Percentiles rank a stretch among this genome's conserved stretches.
phyloP scores from a whole-genome alignment of 805 yeast genomes.

The Starmerella floricola region DNA sequence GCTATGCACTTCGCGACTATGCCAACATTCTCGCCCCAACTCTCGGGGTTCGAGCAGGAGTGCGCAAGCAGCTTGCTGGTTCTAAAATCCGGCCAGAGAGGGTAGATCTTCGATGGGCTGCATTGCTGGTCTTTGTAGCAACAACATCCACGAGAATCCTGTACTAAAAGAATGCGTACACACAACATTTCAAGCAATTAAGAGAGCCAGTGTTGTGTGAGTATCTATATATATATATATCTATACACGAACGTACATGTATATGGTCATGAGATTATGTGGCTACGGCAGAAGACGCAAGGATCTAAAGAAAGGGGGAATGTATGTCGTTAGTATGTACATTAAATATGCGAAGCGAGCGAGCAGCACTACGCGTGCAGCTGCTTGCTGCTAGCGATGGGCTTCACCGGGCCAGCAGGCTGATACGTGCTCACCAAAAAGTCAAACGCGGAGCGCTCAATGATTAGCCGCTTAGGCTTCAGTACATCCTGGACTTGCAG shows the following conservation, averaged over 20 bases:
- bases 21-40: slow-evolving; percentile 15
- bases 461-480: slow-evolving; percentile 61
- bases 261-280: too few species aligned
- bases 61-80: slow-evolving; percentile 29
- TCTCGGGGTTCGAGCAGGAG: slow-evolving; percentile 24
- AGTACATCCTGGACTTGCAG: slow-evolving; percentile 74
- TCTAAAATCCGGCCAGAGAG: slow-evolving; percentile 26
- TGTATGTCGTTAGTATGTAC: neutral
- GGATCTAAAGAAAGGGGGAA: neutral
- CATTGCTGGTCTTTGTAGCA: neutral
- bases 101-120: slow-evolving; percentile 1
- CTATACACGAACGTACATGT: neutral
- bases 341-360: neutral
- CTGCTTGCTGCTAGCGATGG: slow-evolving; percentile 4
- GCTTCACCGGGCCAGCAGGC: slow-evolving; percentile 10
- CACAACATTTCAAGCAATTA: neutral
- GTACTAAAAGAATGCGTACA: neutral
- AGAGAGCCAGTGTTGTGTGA: too few species aligned
- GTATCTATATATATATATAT: neutral
- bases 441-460: slow-evolving; percentile 62
- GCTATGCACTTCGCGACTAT: slow-evolving; percentile 15
- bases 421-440: slow-evolving; percentile 33
- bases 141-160: neutral
- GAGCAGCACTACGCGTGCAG: neutral
- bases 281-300: too few species aligned